Evolutionary conservation across 2,329 filamentous ascomycete species (phyloP).

Genomic region (Spiromastix sp.): DNA sequence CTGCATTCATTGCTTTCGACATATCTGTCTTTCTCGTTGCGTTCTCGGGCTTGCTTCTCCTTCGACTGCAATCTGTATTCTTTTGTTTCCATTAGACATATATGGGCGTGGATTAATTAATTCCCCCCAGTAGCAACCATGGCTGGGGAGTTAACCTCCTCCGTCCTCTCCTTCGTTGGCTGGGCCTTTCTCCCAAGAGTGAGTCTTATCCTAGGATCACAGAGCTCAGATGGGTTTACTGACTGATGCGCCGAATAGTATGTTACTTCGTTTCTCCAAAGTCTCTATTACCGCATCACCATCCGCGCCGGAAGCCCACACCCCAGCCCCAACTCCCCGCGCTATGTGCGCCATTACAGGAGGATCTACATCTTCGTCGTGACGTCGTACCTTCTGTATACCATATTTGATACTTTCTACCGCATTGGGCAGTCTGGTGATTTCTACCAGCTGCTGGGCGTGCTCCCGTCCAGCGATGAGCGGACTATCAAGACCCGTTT

Average conservation of each 20-base stretch:
- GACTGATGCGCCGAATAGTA: slow-evolving; percentile 43
- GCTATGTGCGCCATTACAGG: slow-evolving; percentile 63
- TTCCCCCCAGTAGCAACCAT: slow-evolving; percentile 9
- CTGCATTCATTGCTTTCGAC: too few species aligned
- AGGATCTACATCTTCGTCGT: slow-evolving; percentile 78
- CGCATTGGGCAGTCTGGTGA: slow-evolving; percentile 60
- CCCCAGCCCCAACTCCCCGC: slow-evolving; percentile 55
- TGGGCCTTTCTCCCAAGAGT: slow-evolving; percentile 55
- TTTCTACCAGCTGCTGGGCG: slow-evolving; percentile 69
- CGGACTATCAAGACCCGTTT: slow-evolving; percentile 75
- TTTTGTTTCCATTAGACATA: too few species aligned
- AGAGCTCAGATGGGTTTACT: too few species aligned
- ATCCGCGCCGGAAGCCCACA: slow-evolving; percentile 83
- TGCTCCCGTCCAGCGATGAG: slow-evolving; percentile 59
- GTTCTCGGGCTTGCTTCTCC: too few species aligned
- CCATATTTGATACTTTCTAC: slow-evolving; percentile 83
- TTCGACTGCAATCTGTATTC: too few species aligned
- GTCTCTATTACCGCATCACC: slow-evolving; percentile 74
- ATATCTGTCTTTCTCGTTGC: too few species aligned
- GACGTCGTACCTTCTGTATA: slow-evolving; percentile 75
- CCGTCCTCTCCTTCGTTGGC: slow-evolving; percentile 45
- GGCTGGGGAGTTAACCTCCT: slow-evolving; percentile 27
- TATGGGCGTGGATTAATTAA: too few species aligned
- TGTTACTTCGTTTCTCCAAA: slow-evolving; percentile 66
- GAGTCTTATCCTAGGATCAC: too few species aligned